A percentile compares a stretch with the other conserved stretches of the same genome.
Evolutionary conservation across 768 basidiomycete genomes (phyloP).

Genomic region (Lentinus tigrinus): DNA sequence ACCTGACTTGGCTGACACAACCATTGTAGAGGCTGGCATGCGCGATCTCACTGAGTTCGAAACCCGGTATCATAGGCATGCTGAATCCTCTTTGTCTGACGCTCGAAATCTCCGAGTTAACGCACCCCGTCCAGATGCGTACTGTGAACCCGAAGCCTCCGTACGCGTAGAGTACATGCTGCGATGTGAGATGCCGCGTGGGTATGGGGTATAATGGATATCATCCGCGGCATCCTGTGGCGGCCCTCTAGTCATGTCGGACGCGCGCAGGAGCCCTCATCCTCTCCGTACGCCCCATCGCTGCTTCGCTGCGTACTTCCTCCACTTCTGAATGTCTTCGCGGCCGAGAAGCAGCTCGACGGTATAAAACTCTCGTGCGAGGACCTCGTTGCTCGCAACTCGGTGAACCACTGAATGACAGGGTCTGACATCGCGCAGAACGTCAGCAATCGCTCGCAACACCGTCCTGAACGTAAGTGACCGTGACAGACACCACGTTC

Average conservation of each 20-base stretch:
- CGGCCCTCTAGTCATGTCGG: not conserved
- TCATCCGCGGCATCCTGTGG: too few relatives aligned
- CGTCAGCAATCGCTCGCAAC: not conserved
- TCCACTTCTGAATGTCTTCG: slow-evolving; percentile 59
- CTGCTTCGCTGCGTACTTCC: slow-evolving; percentile 48
- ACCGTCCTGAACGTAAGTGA: too few relatives aligned
- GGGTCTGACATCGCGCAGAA: slow-evolving; percentile 32
- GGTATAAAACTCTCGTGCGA: slow-evolving; percentile 50
- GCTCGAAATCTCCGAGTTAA: too few relatives aligned
- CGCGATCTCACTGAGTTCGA: not conserved
- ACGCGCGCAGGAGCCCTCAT: not conserved
- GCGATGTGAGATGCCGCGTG: not conserved
- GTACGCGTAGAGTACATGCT: too few relatives aligned
- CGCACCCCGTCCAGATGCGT: not conserved
- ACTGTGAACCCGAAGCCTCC: not conserved
- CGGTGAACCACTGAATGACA: slow-evolving; percentile 54
- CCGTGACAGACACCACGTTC: too few relatives aligned
- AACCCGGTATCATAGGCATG: not conserved
- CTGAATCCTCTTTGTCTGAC: too few relatives aligned
- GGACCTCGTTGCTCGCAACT: slow-evolving; percentile 48
- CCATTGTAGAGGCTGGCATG: not conserved
- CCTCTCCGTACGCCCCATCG: slow-evolving; percentile 25
- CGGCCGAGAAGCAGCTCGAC: slow-evolving; percentile 47
- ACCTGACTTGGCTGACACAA: too few relatives aligned
- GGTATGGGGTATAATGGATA: too few relatives aligned